Evolutionary conservation across 139 green algal species (phyloP).

Genomic region (Gonium pectorale): DNA sequence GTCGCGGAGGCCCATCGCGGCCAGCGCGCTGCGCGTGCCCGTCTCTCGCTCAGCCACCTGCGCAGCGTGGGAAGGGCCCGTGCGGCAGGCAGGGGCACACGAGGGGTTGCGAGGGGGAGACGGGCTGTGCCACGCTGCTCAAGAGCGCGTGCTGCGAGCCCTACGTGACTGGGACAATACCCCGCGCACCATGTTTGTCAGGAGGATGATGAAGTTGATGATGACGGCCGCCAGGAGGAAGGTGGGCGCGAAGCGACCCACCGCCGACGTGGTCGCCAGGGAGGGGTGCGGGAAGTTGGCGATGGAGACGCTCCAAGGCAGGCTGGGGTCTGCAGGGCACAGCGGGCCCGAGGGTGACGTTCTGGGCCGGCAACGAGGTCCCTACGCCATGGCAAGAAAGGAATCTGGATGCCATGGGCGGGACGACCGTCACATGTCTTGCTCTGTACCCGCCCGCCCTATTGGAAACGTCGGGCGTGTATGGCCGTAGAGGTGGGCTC

Average conservation of each 20-base stretch:
- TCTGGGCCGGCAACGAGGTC: no score
- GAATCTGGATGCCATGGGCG: no score
- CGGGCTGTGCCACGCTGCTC: no score
- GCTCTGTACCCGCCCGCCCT: no score
- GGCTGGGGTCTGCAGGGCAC: conserved; percentile 31
- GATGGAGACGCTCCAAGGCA: conserved; percentile 40
- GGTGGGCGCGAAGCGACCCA: conserved; percentile 50
- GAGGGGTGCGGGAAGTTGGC: conserved; percentile 58
- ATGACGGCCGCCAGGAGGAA: conserved; percentile 56
- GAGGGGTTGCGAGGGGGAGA: no score
- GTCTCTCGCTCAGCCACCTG: conserved; percentile 51
- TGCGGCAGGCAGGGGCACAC: background rate
- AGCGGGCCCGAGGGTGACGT: no score
- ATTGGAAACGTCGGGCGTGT: no score
- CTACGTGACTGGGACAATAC: no score
- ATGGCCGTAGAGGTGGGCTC: no score
- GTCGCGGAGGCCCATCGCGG: conserved; percentile 46
- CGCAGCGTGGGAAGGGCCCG: no score
- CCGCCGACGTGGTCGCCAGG: conserved; percentile 18
- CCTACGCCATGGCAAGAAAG: background rate
- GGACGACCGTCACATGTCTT: no score
- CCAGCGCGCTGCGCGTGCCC: conserved; percentile 46
- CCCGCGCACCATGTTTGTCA: conserved; percentile 43
- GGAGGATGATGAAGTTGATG: conserved; percentile 59
- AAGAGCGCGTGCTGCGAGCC: no score